Conservation (phyloP, 176 grass and related monocot genomes). For the Oryza punctata region DNA sequence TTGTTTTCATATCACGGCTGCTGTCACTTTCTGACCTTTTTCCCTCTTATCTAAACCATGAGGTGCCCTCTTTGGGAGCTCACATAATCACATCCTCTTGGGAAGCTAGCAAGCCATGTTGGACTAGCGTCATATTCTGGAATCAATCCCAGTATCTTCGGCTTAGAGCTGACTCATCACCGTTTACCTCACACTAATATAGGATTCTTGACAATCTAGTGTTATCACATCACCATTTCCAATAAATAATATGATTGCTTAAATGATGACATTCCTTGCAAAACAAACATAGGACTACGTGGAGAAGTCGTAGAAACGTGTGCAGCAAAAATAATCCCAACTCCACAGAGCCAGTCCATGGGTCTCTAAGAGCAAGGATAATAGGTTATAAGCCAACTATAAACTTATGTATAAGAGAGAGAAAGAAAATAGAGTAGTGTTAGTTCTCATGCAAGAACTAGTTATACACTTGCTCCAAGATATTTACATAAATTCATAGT, state of each 20-base stretch:
- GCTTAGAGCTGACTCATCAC: neutral
- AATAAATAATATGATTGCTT: neutral
- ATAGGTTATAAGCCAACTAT: no score
- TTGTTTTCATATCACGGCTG: neutral
- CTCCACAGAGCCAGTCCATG: no score
- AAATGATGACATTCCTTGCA: neutral
- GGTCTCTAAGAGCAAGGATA: no score
- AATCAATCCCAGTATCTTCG: neutral
- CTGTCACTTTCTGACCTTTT: neutral
- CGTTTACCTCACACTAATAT: neutral
- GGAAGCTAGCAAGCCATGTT: neutral
- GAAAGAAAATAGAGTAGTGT: no score
- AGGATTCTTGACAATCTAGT: neutral
- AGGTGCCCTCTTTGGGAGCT: neutral
- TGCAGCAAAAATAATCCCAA: neutral
- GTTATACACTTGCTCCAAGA: no score
- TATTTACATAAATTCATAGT: no score
- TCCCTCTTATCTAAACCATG: neutral
- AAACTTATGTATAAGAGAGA: no score
- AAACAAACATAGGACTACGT: neutral
- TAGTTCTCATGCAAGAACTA: no score
- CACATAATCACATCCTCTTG: neutral
- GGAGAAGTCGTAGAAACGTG: neutral
- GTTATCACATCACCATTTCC: neutral
- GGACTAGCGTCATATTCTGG: neutral